Evolutionary conservation across 2,329 filamentous ascomycete species (phyloP), one percentile per base, ranked within the genome.

Genomic region (Fusarium domesticum): DNA sequence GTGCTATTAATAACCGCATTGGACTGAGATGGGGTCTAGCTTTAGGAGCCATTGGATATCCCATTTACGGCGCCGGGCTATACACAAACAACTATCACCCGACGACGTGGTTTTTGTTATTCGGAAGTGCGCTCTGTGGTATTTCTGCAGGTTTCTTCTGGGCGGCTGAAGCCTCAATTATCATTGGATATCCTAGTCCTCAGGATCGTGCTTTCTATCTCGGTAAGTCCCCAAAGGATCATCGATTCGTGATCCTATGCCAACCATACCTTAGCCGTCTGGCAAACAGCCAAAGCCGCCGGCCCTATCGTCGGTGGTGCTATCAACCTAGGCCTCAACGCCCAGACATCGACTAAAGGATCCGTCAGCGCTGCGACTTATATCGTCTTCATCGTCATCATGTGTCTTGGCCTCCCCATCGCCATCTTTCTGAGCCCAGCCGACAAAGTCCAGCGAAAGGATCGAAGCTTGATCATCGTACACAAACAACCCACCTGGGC

Each of bases 271-370:
- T n/a, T 85, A 2, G 83, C 81, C 0, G 78, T 82, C 53, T 87
- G 84, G 84, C 69, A 85, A 28, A 72, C 68, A 70, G 8, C 82
- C 79, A 1, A 81, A 82, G 58, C 80, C 84, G 50, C 43, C 0
- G 51, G 51, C 4, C 51, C 47, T 11, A 64, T 86, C 0, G 47
- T 54, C 6, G 83, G 83, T 6, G 83, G 83, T 5, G 80, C 81
- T 2, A 80, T 87, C 57, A 85, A 83, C 39, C 64, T 87, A 2
- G 80, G 80, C 0, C 64, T 87, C n/a, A 85, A 87, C 53, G 50
- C 50, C 5, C 41, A 53, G 18, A 35, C 39, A 1, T 42, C 39
- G 0, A 31, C 39, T 1, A n/a, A 38, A 6, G 51, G 51, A 23
- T 45, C 42, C 2, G 47, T 54, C 12, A 50, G 46, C 23, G 42